Evolutionary conservation across 176 grass and related monocot species (phyloP).

Genomic region (Carex cristatella): DNA sequence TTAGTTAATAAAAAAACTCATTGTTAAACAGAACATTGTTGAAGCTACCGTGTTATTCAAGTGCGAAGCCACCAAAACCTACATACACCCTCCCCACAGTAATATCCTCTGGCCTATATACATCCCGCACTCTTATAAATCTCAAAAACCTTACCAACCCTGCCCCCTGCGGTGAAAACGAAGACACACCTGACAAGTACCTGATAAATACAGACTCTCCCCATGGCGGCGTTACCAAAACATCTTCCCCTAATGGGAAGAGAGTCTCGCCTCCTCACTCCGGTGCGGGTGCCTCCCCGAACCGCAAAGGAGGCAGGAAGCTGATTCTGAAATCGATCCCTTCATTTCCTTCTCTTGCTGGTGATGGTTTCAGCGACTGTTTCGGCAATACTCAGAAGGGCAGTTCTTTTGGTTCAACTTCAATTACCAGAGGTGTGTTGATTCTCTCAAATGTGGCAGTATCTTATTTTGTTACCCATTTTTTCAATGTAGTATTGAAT

Average conservation of each 20-base stretch:
- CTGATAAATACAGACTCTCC: slow-evolving; percentile 38
- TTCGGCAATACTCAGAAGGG: slow-evolving; percentile 31
- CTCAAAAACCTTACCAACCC: slow-evolving; percentile 31
- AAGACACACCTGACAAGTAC: slow-evolving; percentile 43
- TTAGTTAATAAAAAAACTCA: slow-evolving; percentile 3
- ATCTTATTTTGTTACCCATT: slow-evolving; percentile 23
- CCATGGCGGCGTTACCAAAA: slow-evolving; percentile 42
- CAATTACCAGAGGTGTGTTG: slow-evolving; percentile 49
- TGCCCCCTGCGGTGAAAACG: slow-evolving; percentile 16
- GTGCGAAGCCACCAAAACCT: slow-evolving; percentile 65
- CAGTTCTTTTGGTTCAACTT: slow-evolving; percentile 25
- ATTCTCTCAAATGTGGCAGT: background rate
- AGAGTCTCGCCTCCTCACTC: slow-evolving; percentile 84
- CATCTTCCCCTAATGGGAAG: slow-evolving; percentile 84
- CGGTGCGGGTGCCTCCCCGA: slow-evolving; percentile 37
- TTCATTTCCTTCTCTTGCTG: slow-evolving; percentile 64
- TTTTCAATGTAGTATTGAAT: background rate
- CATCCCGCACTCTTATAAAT: slow-evolving; percentile 33
- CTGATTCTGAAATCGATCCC: slow-evolving; percentile 93
- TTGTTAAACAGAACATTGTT: slow-evolving; percentile 44
- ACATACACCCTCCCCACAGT: slow-evolving; percentile 35
- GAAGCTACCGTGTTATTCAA: slow-evolving; percentile 65
- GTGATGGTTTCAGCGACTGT: slow-evolving; percentile 33
- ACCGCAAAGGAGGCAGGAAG: slow-evolving; percentile 76
- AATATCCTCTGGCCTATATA: slow-evolving; percentile 43